phyloP scores from a whole-genome alignment of 345 rosid genomes.

The Clausena lansium region DNA sequence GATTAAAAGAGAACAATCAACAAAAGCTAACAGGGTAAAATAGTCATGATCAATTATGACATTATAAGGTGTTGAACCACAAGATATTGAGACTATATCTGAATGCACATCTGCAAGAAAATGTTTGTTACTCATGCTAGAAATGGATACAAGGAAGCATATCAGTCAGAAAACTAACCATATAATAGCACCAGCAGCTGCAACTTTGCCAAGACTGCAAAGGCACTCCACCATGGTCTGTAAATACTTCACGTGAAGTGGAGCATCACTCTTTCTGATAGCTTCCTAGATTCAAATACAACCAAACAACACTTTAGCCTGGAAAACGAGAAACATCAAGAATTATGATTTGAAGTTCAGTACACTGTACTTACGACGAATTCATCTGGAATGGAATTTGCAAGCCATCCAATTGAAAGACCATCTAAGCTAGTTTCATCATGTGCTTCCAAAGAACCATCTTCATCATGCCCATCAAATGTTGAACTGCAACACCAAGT shows the following conservation, averaged over 20 bases:
- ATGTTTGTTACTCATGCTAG: slow-evolving; percentile 8
- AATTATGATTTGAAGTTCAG: slow-evolving; percentile 14
- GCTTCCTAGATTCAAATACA: slow-evolving; percentile 58
- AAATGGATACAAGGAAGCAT: neutral
- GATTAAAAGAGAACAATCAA: neutral
- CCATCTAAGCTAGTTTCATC: slow-evolving; percentile 60
- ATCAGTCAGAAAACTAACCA: slow-evolving; percentile 57
- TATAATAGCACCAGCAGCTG: slow-evolving; percentile 97
- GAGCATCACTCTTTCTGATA: slow-evolving; percentile 81
- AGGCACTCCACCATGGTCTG: slow-evolving; percentile 98
- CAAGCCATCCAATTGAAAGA: slow-evolving; percentile 57
- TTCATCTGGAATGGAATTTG: slow-evolving; percentile 88
- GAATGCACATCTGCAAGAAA: neutral
- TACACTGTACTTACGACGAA: slow-evolving; percentile 58
- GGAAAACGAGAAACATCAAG: slow-evolving; percentile 20
- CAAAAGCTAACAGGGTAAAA: neutral
- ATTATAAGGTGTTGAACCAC: neutral
- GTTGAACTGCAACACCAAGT: slow-evolving; percentile 59
- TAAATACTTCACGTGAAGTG: slow-evolving; percentile 87
- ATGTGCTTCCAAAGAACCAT: slow-evolving; percentile 51
- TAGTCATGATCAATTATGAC: neutral
- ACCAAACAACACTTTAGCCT: slow-evolving; percentile 21
- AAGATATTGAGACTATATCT: slow-evolving; percentile 1
- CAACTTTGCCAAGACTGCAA: slow-evolving; percentile 90
- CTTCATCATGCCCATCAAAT: slow-evolving; percentile 83